Base-by-base conservation (phyloP, 129 eudicot genomes). In the Silybum marianum region DNA sequence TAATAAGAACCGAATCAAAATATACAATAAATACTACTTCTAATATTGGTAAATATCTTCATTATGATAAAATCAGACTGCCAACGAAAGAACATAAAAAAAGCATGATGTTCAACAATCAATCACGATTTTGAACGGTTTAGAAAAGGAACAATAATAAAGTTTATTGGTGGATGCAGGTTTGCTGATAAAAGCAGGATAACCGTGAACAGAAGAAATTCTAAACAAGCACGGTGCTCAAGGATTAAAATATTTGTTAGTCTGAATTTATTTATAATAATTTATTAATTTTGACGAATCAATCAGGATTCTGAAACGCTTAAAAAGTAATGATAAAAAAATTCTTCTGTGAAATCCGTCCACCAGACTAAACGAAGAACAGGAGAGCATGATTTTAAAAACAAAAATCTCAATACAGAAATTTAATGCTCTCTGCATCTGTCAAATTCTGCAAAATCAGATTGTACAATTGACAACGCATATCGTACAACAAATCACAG, bases 151-250 rank as follows among this genome's bases (percentile, higher is more conserved):
- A 42, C 3, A 25, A 73, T 73, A 14, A 25, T 44, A 19, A 58
- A 7, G 66, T 28, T 23, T 21, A 34, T 77, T 34, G 34, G 72
- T 62, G 18, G 60, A 38, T 38, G 73, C 42, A 21, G 40, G 21
- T 14, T 77, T 77, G 19, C 65, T 63, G 72, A 63, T 38, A 62
- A 66, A 63, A 63, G 62, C 22, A 77, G 72, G 80, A 36, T 63
- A 30, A 26, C 78, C 78, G 78, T 74, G 78, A 74, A 74, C 78
- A 14, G 26, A 44, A 54, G 22, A 76, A 21, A 71, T 77, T 32
- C 19, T 63, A 77, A 44, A 38, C 8, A 23, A 39, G 28, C 62
- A 62, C 58, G 46, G 1, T 38, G 72, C 60, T 77, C 72, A 63
- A 58, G 28, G 48, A 34, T 62, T 77, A n/a, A 76, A 60, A 62